These are phyloP conservation scores for Massariosphaeria phaeospora DNA, from an alignment of 495 filamentous ascomycete species.

Conservation along the genomic window DNA sequence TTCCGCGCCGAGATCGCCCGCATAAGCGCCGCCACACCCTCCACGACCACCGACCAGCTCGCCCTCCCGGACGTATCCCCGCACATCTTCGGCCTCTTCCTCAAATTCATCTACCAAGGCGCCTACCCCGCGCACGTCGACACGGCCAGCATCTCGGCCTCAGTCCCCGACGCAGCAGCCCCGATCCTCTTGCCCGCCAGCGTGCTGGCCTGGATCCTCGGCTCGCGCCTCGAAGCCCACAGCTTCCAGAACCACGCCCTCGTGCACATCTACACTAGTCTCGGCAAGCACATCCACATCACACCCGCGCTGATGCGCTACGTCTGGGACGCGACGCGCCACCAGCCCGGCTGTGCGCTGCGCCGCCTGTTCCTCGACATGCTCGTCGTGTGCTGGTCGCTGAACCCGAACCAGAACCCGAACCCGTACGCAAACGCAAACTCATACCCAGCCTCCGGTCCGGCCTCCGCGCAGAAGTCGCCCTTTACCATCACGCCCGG, in stretches of 20 bases:
- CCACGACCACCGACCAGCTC: not conserved
- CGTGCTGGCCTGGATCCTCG: not conserved
- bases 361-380: not conserved
- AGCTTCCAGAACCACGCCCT: not conserved
- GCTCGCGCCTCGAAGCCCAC: not conserved
- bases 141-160: no score
- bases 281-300: constrained; percentile 1
- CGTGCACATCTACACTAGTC: not conserved
- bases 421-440: no score
- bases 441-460: no score
- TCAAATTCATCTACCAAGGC: constrained; percentile 11
- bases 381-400: not conserved
- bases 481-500: no score
- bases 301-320: not conserved
- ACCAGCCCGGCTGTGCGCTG: not conserved
- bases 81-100: constrained; percentile 1
- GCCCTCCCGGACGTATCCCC: not conserved
- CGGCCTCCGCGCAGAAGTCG: no score
- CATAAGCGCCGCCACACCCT: not conserved
- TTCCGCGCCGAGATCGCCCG: not conserved
- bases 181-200: not conserved
- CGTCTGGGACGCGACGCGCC: not conserved
- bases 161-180: not conserved
- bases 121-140: not conserved
- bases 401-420: not conserved